Evolutionary conservation across 768 basidiomycete species (phyloP).

Genomic region (Mycena alexandri): DNA sequence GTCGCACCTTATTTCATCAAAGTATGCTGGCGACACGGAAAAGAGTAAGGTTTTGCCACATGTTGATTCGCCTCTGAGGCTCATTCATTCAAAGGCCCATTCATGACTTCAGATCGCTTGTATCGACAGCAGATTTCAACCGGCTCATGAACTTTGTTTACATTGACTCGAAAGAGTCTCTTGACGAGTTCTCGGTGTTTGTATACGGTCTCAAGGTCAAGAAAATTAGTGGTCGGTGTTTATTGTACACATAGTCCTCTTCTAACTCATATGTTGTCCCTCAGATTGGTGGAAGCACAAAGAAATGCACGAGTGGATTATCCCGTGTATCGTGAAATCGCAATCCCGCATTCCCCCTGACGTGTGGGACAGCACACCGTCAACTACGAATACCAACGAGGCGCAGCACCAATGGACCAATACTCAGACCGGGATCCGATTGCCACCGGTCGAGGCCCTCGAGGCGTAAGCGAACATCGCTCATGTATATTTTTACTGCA

Average conservation of each 20-base stretch:
- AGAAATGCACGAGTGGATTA: constrained; percentile 34
- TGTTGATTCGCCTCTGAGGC: background rate
- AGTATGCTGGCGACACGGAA: constrained; percentile 20
- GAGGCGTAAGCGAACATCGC: too few species aligned
- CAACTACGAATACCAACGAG: constrained; percentile 40
- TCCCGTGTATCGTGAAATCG: constrained; percentile 39
- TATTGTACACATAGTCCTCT: background rate
- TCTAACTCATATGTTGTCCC: background rate
- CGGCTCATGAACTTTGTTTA: background rate
- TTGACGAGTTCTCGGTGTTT: background rate
- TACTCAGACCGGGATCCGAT: constrained; percentile 34
- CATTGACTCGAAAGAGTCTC: constrained; percentile 16
- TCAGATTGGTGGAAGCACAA: constrained; percentile 22
- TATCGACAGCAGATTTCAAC: background rate
- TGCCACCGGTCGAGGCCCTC: constrained; percentile 37
- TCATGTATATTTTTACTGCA: too few species aligned
- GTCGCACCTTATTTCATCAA: constrained; percentile 1
- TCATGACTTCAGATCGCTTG: constrained; percentile 15
- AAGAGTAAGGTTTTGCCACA: constrained; percentile 12
- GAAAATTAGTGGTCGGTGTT: constrained; percentile 10
- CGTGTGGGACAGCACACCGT: constrained; percentile 36
- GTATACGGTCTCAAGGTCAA: background rate
- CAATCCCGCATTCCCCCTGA: constrained; percentile 31
- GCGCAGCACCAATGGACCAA: constrained; percentile 16
- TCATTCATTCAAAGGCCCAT: constrained; percentile 6